Evolutionary conservation across 306 rosid genomes (phyloP).

Genomic region (Corylus avellana): DNA sequence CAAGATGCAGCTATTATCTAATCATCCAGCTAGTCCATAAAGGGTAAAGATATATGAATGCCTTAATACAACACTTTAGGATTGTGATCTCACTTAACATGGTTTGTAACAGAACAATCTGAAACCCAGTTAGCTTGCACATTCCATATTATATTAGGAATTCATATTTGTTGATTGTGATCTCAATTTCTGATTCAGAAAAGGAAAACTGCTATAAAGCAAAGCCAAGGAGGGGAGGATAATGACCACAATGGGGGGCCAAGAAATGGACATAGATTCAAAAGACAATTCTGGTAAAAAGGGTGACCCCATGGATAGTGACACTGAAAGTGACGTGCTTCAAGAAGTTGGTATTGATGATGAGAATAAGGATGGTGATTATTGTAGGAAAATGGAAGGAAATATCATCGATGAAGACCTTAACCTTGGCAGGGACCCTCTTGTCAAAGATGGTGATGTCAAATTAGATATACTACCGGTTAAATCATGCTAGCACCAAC

Average conservation of each 20-base stretch:
- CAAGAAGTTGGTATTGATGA: conserved; percentile 35
- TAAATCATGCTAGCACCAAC: conserved; percentile 25
- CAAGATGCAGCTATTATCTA: no score
- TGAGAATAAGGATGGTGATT: conserved; percentile 35
- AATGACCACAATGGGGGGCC: conserved; percentile 2
- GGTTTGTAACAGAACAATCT: background rate
- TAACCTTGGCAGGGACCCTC: conserved; percentile 28
- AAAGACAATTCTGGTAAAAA: conserved; percentile 37
- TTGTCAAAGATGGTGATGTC: conserved; percentile 20
- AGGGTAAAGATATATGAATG: no score
- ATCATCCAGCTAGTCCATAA: no score
- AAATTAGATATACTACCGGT: conserved; percentile 17
- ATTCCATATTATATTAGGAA: background rate
- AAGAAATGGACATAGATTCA: conserved; percentile 36
- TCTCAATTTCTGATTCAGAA: conserved; percentile 27
- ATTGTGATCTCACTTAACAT: background rate
- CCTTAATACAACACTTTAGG: background rate
- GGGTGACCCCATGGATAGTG: conserved; percentile 36
- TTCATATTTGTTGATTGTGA: background rate
- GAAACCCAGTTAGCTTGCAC: conserved; percentile 8
- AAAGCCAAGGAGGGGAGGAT: conserved; percentile 29
- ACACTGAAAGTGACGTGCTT: conserved; percentile 28
- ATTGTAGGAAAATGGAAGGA: conserved; percentile 27
- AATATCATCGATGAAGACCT: conserved; percentile 9
- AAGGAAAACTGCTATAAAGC: conserved; percentile 20